These are phyloP conservation scores for Chrysosporium keratinophilum DNA, from an alignment of 2,329 filamentous ascomycete species.

Conservation along the genomic window DNA sequence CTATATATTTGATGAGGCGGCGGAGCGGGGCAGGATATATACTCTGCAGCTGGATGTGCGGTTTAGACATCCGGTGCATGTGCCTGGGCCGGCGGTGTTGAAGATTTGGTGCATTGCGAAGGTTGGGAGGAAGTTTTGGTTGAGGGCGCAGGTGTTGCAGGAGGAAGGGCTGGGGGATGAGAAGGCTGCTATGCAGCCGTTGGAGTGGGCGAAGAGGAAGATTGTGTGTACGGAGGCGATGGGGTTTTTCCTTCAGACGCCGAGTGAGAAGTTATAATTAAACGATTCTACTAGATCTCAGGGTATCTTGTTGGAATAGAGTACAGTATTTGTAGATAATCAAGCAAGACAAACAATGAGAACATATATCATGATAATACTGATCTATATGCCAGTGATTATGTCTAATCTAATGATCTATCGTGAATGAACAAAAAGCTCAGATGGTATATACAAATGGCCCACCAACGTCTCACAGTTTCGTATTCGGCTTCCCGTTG, in stretches of 20 bases:
- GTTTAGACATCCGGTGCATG: slow-evolving; percentile 30
- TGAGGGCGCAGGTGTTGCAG: slow-evolving; percentile 32
- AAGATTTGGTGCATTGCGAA: slow-evolving; percentile 29
- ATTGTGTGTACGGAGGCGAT: slow-evolving; percentile 32
- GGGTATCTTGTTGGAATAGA: not conserved
- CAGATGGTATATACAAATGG: not conserved
- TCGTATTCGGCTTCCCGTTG: slow-evolving; percentile 19
- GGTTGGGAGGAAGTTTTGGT: slow-evolving; percentile 34
- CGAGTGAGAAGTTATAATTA: slow-evolving; percentile 22
- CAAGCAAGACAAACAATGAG: not conserved
- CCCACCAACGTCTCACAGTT: slow-evolving; percentile 9
- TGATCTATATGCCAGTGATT: not conserved
- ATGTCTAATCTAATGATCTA: not conserved
- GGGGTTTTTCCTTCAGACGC: slow-evolving; percentile 32
- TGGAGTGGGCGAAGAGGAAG: slow-evolving; percentile 27
- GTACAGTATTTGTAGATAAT: not conserved
- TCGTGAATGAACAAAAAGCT: not conserved
- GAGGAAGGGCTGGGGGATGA: slow-evolving; percentile 24
- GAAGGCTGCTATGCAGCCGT: slow-evolving; percentile 19
- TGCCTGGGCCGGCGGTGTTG: slow-evolving; percentile 30
- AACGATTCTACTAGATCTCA: not conserved
- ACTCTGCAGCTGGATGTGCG: slow-evolving; percentile 35
- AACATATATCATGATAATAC: not conserved
- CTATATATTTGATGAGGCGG: slow-evolving; percentile 14
- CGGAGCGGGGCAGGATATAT: slow-evolving; percentile 27